Evolutionary conservation across 306 rosid genomes (phyloP).

Genomic region (Lathyrus aphaca): DNA sequence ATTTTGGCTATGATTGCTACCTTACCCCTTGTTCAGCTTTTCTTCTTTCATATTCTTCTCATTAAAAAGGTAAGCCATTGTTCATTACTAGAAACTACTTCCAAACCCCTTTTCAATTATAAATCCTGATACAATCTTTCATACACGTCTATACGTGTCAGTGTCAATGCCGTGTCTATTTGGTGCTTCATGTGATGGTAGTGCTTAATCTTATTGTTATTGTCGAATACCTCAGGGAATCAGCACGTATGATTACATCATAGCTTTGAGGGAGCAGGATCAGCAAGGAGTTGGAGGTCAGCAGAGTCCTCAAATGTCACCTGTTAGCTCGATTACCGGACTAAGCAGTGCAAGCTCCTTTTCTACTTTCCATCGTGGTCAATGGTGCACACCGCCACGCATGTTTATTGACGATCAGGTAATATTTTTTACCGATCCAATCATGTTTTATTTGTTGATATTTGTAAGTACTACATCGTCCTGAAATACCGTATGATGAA

Average conservation of each 20-base stretch:
- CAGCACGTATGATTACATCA: conserved; percentile 93
- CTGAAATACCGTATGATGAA: conserved; percentile 2
- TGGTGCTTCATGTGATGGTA: neutral
- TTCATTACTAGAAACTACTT: conserved; percentile 6
- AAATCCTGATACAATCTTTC: too few species aligned
- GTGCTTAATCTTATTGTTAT: conserved; percentile 27
- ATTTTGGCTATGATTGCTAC: conserved; percentile 95
- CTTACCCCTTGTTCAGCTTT: conserved; percentile 89
- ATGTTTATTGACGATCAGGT: conserved; percentile 97
- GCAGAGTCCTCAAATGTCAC: conserved; percentile 98
- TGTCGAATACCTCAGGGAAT: conserved; percentile 67
- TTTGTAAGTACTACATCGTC: conserved; percentile 7
- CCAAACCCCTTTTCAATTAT: neutral
- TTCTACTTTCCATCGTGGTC: conserved; percentile 80
- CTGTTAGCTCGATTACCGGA: conserved; percentile 94
- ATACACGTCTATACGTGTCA: neutral
- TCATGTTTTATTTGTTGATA: conserved; percentile 18
- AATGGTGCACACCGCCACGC: conserved; percentile 99
- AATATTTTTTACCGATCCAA: conserved; percentile 24
- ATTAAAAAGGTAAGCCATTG: conserved; percentile 70
- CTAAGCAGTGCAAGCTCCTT: conserved; percentile 98
- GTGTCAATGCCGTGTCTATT: neutral
- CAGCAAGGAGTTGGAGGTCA: conserved; percentile 87
- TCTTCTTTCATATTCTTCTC: conserved; percentile 96
- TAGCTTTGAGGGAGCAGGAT: conserved; percentile 96